phyloP scores from a whole-genome alignment of 2,329 filamentous ascomycete species.

The Monosporascus sp. region DNA sequence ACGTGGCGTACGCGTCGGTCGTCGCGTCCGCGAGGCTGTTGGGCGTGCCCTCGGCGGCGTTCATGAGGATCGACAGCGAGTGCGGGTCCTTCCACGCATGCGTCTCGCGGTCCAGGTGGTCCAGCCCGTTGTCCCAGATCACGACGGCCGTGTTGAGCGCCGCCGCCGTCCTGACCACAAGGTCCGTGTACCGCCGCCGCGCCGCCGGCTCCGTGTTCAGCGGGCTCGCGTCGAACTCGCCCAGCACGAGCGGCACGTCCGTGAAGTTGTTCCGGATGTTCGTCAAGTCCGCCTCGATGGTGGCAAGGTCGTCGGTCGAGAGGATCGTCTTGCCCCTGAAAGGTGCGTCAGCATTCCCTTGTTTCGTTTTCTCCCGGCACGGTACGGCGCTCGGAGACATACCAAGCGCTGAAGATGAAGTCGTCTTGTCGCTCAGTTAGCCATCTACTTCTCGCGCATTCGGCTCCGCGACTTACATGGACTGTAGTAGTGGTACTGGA shows the following conservation, averaged over 20 bases:
- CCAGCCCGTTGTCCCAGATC: slow-evolving; percentile 56
- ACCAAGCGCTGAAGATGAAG: slow-evolving; percentile 40
- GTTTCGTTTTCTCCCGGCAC: neutral
- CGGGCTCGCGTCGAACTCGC: slow-evolving; percentile 51
- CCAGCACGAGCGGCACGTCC: slow-evolving; percentile 49
- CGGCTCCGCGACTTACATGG: slow-evolving; percentile 30
- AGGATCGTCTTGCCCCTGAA: slow-evolving; percentile 55
- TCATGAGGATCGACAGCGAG: slow-evolving; percentile 41
- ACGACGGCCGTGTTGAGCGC: slow-evolving; percentile 46
- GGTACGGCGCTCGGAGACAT: neutral
- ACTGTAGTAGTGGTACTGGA: slow-evolving; percentile 59
- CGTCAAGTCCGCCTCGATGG: slow-evolving; percentile 44
- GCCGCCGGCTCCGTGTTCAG: slow-evolving; percentile 48
- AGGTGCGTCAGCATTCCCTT: neutral
- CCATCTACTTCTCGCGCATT: neutral
- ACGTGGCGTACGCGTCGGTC: slow-evolving; percentile 37
- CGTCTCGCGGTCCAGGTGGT: slow-evolving; percentile 46
- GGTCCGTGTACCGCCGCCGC: slow-evolving; percentile 54
- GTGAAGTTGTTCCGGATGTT: slow-evolving; percentile 50
- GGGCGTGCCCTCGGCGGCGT: slow-evolving; percentile 34
- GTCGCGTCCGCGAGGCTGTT: slow-evolving; percentile 51
- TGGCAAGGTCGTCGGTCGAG: slow-evolving; percentile 45
- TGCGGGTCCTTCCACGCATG: slow-evolving; percentile 47
- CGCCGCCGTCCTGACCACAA: slow-evolving; percentile 42
- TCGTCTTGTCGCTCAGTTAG: slow-evolving; percentile 26